A percentile compares a stretch with the other conserved stretches of the same genome.
These are phyloP conservation scores for Elymus sibiricus DNA, from an alignment of 176 grass and related monocot species.

Conservation along the genomic window DNA sequence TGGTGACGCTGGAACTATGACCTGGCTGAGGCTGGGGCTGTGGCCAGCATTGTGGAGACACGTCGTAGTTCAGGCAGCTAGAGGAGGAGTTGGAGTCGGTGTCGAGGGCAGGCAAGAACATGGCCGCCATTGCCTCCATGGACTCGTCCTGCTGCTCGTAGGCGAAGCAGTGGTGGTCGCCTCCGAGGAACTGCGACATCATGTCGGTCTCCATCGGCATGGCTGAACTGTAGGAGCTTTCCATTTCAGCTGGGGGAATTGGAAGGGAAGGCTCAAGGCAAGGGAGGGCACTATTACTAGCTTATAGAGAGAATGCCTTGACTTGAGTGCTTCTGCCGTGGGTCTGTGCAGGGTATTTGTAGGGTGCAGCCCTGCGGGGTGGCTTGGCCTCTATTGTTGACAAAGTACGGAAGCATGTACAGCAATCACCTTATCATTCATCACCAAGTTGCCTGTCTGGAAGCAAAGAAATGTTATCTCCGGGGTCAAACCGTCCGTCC, in stretches of 20 bases:
- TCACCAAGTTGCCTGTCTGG: constrained; percentile 30
- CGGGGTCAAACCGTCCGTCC: constrained; percentile 22
- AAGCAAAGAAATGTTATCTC: constrained; percentile 25
- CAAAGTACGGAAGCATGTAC: constrained; percentile 10
- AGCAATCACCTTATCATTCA: constrained; percentile 30
- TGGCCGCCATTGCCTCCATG: constrained; percentile 39
- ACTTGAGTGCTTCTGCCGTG: constrained; percentile 26
- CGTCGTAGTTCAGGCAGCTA: constrained; percentile 31
- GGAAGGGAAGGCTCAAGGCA: neutral
- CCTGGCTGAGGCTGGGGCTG: constrained; percentile 38
- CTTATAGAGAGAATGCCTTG: constrained; percentile 23
- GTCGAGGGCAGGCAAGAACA: constrained; percentile 52
- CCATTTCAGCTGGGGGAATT: constrained; percentile 33
- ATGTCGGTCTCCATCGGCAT: constrained; percentile 33
- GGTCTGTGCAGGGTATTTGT: constrained; percentile 39
- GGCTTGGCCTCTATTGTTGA: constrained; percentile 38
- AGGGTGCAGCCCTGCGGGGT: constrained; percentile 24
- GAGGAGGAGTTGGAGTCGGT: constrained; percentile 50
- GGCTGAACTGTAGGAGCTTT: constrained; percentile 33
- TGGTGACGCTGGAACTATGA: constrained; percentile 26
- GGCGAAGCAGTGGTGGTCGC: constrained; percentile 51
- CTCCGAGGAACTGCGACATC: constrained; percentile 60
- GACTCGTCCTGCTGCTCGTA: constrained; percentile 49
- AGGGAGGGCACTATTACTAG: neutral
- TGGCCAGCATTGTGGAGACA: constrained; percentile 42